A percentile compares a stretch with the other conserved stretches of the same genome.
Conservation (phyloP, 495 filamentous ascomycete species). For the Amorphotheca resinae region DNA sequence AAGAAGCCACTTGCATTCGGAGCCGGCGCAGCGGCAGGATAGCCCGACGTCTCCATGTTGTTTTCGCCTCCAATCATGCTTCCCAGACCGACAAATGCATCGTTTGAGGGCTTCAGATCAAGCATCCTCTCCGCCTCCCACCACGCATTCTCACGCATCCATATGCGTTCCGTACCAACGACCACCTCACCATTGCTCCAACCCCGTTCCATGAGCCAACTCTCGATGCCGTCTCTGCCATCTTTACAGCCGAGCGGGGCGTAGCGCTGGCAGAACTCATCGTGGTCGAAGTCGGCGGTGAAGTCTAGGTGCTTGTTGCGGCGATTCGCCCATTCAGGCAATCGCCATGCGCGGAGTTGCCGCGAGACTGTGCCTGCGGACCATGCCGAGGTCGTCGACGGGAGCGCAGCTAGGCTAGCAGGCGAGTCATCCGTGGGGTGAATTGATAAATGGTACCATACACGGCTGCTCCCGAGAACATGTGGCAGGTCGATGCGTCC, state of each 20-base stretch:
- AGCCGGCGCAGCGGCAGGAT: conserved; percentile 41
- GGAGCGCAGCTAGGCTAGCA: conserved; percentile 48
- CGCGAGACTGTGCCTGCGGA: conserved; percentile 83
- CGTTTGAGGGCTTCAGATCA: conserved; percentile 60
- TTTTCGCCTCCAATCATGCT: conserved; percentile 25
- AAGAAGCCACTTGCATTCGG: conserved; percentile 60
- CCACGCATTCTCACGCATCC: conserved; percentile 91
- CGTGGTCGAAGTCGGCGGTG: conserved; percentile 88
- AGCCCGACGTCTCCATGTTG: conserved; percentile 49
- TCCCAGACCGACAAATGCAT: conserved; percentile 36
- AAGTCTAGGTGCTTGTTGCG: conserved; percentile 89
- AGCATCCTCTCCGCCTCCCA: conserved; percentile 98
- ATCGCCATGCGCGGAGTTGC: conserved; percentile 81
- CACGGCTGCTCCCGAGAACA: conserved; percentile 64
- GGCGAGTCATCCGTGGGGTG: conserved; percentile 85
- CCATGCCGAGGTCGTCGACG: conserved; percentile 60
- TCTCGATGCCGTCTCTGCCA: conserved; percentile 86
- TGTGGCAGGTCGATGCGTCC: conserved; percentile 64
- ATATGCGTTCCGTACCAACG: conserved; percentile 78
- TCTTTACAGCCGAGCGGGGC: conserved; percentile 73
- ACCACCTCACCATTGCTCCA: conserved; percentile 98
- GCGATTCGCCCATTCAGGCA: conserved; percentile 93
- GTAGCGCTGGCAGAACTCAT: conserved; percentile 82
- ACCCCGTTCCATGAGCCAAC: conserved; percentile 86
- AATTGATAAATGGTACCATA: conserved; percentile 90